A percentile compares a stretch with the other conserved stretches of the same genome.
Evolutionary conservation across 352 stramenopile genomes (phyloP).

Genomic region (Phytophthora agathidicida): DNA sequence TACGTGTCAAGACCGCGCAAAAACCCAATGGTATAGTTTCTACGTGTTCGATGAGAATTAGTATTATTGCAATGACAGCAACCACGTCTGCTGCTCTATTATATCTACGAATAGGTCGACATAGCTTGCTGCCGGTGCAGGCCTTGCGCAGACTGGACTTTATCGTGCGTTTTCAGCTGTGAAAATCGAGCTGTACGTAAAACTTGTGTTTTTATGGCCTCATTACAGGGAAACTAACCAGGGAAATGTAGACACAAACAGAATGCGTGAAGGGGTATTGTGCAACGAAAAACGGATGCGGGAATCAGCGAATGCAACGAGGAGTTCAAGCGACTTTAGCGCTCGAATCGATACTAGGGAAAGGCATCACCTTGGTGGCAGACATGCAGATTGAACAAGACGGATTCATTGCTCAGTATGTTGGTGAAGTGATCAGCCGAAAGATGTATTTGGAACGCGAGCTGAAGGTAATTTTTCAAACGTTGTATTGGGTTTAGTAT

Average conservation of each 20-base stretch:
- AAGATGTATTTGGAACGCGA: constrained; percentile 1
- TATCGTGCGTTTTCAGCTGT: neutral
- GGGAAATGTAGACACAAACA: neutral
- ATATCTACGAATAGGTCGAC: neutral
- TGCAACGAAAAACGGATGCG: neutral
- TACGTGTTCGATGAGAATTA: no score
- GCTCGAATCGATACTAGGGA: neutral
- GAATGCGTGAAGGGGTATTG: constrained; percentile 1
- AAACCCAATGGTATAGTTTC: neutral
- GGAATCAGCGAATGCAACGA: constrained; percentile 9
- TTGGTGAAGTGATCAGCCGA: constrained; percentile 1
- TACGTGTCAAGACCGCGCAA: neutral
- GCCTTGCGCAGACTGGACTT: neutral
- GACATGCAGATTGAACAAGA: no score
- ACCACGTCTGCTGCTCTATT: neutral
- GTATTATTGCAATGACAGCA: neutral
- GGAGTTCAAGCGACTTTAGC: neutral
- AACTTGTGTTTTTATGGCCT: neutral
- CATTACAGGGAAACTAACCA: neutral
- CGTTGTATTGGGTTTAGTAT: neutral
- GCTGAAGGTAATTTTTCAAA: neutral
- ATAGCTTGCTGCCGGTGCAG: constrained; percentile 1
- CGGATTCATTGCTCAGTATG: constrained; percentile 1
- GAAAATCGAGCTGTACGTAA: constrained; percentile 8
- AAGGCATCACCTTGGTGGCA: constrained; percentile 2